A percentile compares a stretch with the other conserved stretches of the same genome.
Evolutionary conservation across 2,329 filamentous ascomycete genomes (phyloP).

Genomic region (Periconia sp.): DNA sequence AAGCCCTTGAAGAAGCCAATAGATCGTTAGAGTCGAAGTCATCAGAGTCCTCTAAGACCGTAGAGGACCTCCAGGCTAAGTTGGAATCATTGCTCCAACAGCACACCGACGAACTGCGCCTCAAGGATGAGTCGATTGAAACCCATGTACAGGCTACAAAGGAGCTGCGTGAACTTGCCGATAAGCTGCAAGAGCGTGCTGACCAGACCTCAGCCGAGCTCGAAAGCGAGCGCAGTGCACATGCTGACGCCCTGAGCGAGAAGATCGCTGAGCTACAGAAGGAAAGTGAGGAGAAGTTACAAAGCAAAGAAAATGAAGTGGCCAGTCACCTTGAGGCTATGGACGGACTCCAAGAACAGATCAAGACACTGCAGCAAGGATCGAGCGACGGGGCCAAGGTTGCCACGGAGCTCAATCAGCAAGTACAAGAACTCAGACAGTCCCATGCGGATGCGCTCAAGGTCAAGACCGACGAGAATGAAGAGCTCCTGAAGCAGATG

Average conservation of each 20-base stretch:
- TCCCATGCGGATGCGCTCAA: conserved; percentile 37
- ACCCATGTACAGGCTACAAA: conserved; percentile 28
- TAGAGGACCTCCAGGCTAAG: conserved; percentile 42
- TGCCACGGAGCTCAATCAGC: conserved; percentile 37
- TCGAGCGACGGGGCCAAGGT: conserved; percentile 39
- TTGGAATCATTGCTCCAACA: conserved; percentile 35
- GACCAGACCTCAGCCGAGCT: conserved; percentile 35
- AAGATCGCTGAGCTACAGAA: conserved; percentile 38
- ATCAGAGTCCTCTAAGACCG: conserved; percentile 34
- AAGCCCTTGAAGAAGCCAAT: conserved; percentile 31
- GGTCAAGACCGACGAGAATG: conserved; percentile 36
- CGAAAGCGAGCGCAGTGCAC: conserved; percentile 35
- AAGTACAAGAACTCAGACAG: conserved; percentile 38
- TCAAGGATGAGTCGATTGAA: conserved; percentile 39
- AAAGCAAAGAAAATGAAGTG: conserved; percentile 35
- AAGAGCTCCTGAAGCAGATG: conserved; percentile 40
- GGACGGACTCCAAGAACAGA: conserved; percentile 40
- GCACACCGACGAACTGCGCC: conserved; percentile 38
- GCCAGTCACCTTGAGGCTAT: conserved; percentile 37
- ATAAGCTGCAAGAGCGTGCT: conserved; percentile 35
- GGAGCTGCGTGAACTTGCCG: conserved; percentile 32
- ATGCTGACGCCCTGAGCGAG: conserved; percentile 29
- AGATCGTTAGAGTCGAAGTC: conserved; percentile 34
- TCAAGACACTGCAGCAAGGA: conserved; percentile 39
- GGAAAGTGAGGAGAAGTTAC: conserved; percentile 27